Percentiles rank a stretch among this genome's conserved stretches.
Evolutionary conservation across 2,329 filamentous ascomycete genomes (phyloP).

Genomic region (Neofusicoccum sp.): DNA sequence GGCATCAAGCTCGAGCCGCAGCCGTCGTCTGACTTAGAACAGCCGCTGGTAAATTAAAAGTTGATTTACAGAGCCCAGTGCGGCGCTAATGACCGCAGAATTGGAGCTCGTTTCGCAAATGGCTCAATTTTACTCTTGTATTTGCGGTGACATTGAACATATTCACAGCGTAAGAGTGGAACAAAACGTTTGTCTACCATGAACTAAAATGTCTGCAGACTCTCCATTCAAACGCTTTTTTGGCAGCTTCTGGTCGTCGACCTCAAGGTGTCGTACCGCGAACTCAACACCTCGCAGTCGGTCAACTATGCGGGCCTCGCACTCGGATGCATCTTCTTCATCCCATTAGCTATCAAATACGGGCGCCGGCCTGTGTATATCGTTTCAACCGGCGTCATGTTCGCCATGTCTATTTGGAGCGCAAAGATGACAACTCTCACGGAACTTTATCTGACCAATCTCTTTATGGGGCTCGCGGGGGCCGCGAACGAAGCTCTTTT

Average conservation of each 20-base stretch:
- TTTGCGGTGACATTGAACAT: no score
- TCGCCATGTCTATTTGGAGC: slow-evolving; percentile 41
- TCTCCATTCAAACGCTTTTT: no score
- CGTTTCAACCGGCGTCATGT: slow-evolving; percentile 40
- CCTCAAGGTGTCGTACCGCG: slow-evolving; percentile 41
- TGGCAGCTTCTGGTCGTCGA: slow-evolving; percentile 37
- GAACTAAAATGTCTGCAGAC: no score
- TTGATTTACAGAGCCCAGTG: no score
- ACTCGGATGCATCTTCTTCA: slow-evolving; percentile 43
- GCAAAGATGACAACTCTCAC: slow-evolving; percentile 42
- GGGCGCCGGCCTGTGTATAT: slow-evolving; percentile 49
- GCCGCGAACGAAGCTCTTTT: slow-evolving; percentile 38
- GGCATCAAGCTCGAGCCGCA: no score
- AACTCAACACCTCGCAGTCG: slow-evolving; percentile 48
- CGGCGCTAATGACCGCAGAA: no score
- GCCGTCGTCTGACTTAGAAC: no score
- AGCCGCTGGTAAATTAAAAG: no score
- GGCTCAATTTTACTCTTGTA: no score
- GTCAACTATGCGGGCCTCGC: slow-evolving; percentile 43
- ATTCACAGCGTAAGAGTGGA: no score
- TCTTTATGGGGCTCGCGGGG: slow-evolving; percentile 44
- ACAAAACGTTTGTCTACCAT: no score
- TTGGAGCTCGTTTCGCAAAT: no score
- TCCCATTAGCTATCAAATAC: slow-evolving; percentile 48
- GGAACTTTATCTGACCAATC: slow-evolving; percentile 47